Evolutionary conservation across 768 basidiomycete genomes (phyloP), one percentile per base, ranked within the genome.

Genomic region (Wakefieldia striispora): DNA sequence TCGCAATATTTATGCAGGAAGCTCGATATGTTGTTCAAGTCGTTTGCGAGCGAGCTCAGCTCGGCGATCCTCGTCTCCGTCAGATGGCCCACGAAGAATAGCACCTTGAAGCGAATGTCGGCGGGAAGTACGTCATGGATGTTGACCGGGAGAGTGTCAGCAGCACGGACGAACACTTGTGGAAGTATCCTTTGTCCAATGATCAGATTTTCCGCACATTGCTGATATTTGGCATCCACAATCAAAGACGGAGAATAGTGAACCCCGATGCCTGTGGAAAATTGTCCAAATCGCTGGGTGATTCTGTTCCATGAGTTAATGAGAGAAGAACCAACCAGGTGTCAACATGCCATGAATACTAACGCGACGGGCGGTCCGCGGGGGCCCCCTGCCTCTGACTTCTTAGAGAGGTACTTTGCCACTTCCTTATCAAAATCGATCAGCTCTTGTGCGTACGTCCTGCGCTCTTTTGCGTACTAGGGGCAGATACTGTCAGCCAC

Each of bases 371-470:
- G 75, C 33, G 73, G 43, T 23, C 67, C 68, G 20, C 71, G 68
- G 5, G 58, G 59, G n/a, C 74, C 62, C 33, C 68, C 66, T 6
- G 79, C 80, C 27, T 73, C 71, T 4, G 86, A 82, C 62, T 84
- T 85, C 31, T 79, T 79, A 17, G 85, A 87, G 63, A 86, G 87
- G n/a, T 87, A 68, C 14, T 72, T 70, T 9, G 84, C 74, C 53
- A 82, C 85, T 50, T 84, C 62, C 56, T 78, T 80, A 62, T 90
- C 88, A 57, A 86, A 88, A 41, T 76, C 57, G 50, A 89, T 89
- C 50, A 91, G 73, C 49, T 88, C 84, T 65, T 84, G 77, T 0
- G 88, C 87, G 50, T 80, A 86, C 56, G 77, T 78, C 43, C 78
- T 75, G 23, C 88, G 74, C 59, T 91, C 88, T 23, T 69, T 50